phyloP scores from a whole-genome alignment of 2,329 filamentous ascomycete genomes.

The Simplicillium sp. region DNA sequence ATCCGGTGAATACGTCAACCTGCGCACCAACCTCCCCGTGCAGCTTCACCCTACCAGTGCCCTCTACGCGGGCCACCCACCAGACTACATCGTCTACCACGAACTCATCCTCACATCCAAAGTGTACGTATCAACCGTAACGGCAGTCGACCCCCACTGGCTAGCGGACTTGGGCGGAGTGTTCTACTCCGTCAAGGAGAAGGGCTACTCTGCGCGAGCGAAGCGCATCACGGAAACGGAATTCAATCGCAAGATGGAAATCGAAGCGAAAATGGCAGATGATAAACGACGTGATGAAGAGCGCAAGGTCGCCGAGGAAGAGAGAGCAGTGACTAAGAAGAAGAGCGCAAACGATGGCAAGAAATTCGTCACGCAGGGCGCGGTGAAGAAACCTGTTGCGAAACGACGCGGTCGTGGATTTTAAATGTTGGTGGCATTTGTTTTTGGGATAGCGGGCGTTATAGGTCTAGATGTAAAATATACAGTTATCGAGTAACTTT shows the following conservation, averaged over 20 bases:
- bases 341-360: slow-evolving; percentile 28
- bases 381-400: slow-evolving; percentile 50
- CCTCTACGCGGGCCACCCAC: slow-evolving; percentile 88
- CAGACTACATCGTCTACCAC: slow-evolving; percentile 96
- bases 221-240: slow-evolving; percentile 83
- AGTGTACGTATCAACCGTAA: slow-evolving; percentile 97
- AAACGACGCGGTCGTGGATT: slow-evolving; percentile 48
- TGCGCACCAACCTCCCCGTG: slow-evolving; percentile 87
- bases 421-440: slow-evolving; percentile 15
- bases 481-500: neutral
- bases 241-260: slow-evolving; percentile 87
- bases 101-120: slow-evolving; percentile 94
- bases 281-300: slow-evolving; percentile 64
- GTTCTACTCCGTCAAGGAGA: slow-evolving; percentile 96
- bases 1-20: slow-evolving; percentile 93
- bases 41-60: slow-evolving; percentile 91
- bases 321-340: slow-evolving; percentile 32
- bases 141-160: slow-evolving; percentile 93
- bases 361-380: slow-evolving; percentile 52
- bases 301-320: slow-evolving; percentile 38
- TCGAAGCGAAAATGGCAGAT: slow-evolving; percentile 83
- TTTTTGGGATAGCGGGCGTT: slow-evolving; percentile 6
- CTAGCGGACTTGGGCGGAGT: slow-evolving; percentile 92
- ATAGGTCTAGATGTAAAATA: neutral
- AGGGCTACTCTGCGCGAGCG: slow-evolving; percentile 82